Evolutionary conservation across 495 filamentous ascomycete species (phyloP), one percentile per base, ranked within the genome.

Genomic region (Hypoxylon lenormandii): DNA sequence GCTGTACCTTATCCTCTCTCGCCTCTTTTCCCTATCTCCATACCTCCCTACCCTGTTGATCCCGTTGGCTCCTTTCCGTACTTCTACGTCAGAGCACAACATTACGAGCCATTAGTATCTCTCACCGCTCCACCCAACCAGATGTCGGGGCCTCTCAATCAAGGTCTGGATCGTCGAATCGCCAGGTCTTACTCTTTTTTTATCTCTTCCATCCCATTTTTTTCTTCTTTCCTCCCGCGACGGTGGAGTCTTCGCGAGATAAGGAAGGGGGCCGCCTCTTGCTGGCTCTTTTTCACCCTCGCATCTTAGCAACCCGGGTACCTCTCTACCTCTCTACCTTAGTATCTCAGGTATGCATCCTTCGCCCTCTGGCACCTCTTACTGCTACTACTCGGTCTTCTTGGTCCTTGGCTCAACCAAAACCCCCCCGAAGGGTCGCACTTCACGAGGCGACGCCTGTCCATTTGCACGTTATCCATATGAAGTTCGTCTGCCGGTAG

Each of bases 121-220:
- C 57, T 63, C 58, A 62, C 62, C 62, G 68, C 68, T 71, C 68
- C 68, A 71, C 68, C 61, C 67, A 59, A 66, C 62, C 62, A 59
- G 68, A 66, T 51, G 13, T 54, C 18, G 47, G 62, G 47, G 15
- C 68, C 52, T 71, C 62, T 58, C 53, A 57, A 71, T 66, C 54
- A 23, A 66, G 68, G 68, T 58, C 68, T 71, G 68, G 68, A 71
- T 71, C 62, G 62, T 42, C 61, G 53, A 58, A 58, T 50, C 58
- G 62, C 62, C 47, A 66, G 62, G 62, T 52, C 52, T 45, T 65
- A 56, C 45, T 57, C 38, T 53, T 64, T 46, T 60, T 70, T 51
- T 60, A 30, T 49, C 46, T 30, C 22, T 47, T 47, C 18, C 21
- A 16, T 49, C 46, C 21, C 21, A 21, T 50, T 47, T 63, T 64